These are phyloP conservation scores for Lactuca sativa DNA, from an alignment of 129 eudicot species.

Conservation along the genomic window DNA sequence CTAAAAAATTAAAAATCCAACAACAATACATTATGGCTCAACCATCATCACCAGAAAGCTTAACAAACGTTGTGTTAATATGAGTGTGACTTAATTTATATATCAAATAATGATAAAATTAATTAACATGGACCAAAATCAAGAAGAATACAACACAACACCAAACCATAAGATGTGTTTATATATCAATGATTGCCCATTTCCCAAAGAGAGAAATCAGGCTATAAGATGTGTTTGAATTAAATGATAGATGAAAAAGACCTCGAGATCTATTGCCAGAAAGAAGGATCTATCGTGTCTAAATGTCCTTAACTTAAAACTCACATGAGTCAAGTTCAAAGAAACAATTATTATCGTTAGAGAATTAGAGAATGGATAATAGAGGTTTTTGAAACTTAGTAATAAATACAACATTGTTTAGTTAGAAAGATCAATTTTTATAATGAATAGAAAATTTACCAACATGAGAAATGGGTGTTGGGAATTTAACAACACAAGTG, in stretches of 20 bases:
- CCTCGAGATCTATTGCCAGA: background rate
- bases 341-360: background rate
- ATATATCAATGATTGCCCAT: background rate
- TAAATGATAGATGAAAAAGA: background rate
- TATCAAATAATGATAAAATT: too few species aligned
- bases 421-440: background rate
- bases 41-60: too few species aligned
- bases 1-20: too few species aligned
- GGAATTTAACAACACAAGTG: background rate
- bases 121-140: too few species aligned
- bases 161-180: too few species aligned
- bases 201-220: background rate
- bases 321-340: constrained; percentile 5
- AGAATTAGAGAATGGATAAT: background rate
- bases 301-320: background rate
- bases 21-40: too few species aligned
- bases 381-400: background rate
- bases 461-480: background rate
- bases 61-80: too few species aligned
- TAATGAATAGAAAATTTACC: background rate
- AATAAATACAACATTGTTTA: background rate
- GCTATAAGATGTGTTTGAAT: background rate
- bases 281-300: background rate
- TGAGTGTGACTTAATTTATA: too few species aligned
- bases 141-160: too few species aligned